Evolutionary conservation across 164 flowering plant genomes (phyloP), one percentile per base, ranked within the genome.

Genomic region (Cinnamomum chago): DNA sequence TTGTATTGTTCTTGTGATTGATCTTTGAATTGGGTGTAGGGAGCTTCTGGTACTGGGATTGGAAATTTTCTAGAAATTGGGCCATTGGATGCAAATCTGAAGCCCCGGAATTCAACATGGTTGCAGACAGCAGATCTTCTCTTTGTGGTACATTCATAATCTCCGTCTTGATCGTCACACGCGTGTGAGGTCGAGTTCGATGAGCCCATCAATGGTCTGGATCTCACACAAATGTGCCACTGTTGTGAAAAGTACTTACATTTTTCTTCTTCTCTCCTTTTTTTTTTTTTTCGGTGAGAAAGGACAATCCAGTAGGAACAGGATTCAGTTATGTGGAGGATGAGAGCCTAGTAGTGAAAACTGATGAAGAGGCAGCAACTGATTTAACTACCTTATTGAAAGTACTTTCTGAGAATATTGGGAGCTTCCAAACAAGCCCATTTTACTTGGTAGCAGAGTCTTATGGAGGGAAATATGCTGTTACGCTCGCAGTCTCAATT

Each of bases 231-330:
- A 18, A 22, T 22, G 10, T 60, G n/a, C 23, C 64, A 40, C 1
- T 35, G 20, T 60, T 6, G 23, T 22, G 64, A 60, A 18, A 1
- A 60, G 64, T 17, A 55, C 30, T 15, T 6, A 3, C 0, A 11
- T 27, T 55, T 18, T 28, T 25, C 28, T 33, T 1, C 24, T 24
- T n/a, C 18, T 30, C 33, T 30, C 33, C 3, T 35, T 22, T 12
- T 27, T 4, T 3, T 18, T 71, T 79, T 40, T 40, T 40, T 40
- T 40, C 1, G 0, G 47, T 40, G 47, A 40, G 9, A 24, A 50
- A 94, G 98, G 98, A 94, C 70, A 87, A 86, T 72, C 98, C 98
- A 69, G 97, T 94, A 10, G 98, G 98, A 62, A 87, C 98, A n/a
- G 97, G 98, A 58, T 94, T 74, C 73, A 94, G 97, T 77, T 94